These are phyloP conservation scores for Talaromyces stipitatus DNA, from an alignment of 495 filamentous ascomycete species.

Conservation along the genomic window DNA sequence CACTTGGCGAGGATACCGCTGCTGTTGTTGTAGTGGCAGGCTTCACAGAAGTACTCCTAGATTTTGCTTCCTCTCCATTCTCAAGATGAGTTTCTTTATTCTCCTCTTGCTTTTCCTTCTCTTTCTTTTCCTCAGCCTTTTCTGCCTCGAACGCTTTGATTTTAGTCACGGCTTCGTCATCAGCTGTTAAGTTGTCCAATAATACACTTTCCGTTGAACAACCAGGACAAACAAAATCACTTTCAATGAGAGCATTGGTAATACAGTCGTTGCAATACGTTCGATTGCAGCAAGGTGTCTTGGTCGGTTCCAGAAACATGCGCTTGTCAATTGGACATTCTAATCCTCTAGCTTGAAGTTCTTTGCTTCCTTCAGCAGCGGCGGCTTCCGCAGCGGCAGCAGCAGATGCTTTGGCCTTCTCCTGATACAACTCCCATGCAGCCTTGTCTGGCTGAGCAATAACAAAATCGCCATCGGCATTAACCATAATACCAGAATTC, in stretches of 20 bases:
- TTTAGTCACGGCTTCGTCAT: slow-evolving; percentile 69
- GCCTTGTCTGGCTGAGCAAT: slow-evolving; percentile 90
- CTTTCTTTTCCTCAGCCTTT: slow-evolving; percentile 50
- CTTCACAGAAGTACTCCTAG: not conserved
- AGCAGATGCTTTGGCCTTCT: slow-evolving; percentile 75
- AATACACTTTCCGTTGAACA: slow-evolving; percentile 85
- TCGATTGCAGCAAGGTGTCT: slow-evolving; percentile 94
- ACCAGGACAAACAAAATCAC: slow-evolving; percentile 89
- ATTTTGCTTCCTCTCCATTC: not conserved
- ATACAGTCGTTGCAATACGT: slow-evolving; percentile 99
- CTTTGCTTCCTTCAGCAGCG: slow-evolving; percentile 65
- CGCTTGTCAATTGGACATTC: slow-evolving; percentile 93
- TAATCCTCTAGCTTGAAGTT: slow-evolving; percentile 76
- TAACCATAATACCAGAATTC: slow-evolving; percentile 88
- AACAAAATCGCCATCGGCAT: slow-evolving; percentile 94
- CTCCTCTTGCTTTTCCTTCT: slow-evolving; percentile 51
- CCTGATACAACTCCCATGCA: slow-evolving; percentile 94
- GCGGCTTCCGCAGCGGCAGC: slow-evolving; percentile 65
- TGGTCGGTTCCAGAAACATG: slow-evolving; percentile 93
- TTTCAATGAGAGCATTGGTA: slow-evolving; percentile 92
- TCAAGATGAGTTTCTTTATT: slow-evolving; percentile 5
- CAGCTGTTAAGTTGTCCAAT: slow-evolving; percentile 80
- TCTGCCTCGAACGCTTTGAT: slow-evolving; percentile 73
- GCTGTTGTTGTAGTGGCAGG: slow-evolving; percentile 5
- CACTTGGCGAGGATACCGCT: slow-evolving; percentile 20